Base-by-base conservation (phyloP, 805 yeast genomes). In the Groenewaldozyma tartarivorans region DNA sequence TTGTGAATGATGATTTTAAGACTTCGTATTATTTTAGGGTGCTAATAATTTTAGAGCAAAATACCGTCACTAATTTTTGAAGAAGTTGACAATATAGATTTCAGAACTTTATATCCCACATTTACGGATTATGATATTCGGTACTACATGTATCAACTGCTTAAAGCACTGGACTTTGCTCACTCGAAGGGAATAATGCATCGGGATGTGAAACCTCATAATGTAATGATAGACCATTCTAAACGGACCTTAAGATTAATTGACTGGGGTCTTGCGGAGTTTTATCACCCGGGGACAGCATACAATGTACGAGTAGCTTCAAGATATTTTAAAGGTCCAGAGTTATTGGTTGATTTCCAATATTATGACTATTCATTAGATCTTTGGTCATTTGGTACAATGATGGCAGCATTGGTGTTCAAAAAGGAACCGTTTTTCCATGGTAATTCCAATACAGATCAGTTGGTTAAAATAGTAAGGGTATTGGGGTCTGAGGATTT, bases 111-210 rank as follows among this genome's bases (percentile, higher is more conserved):
- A 49, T 88, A 87, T 61, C 94, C 95, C 20, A 77, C 79, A 40
- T 80, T 88, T 53, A 69, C 77, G 17, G 77, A 79, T 52, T 62
- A 64, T 39, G 96, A 88, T 57, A 80, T 87, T 49, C 75, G 85
- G 50, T 85, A 62, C 63, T 88, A 88, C 63, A 84, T 88, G 75
- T 77, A 70, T 49, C 92, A 87, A 63, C 67, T 88, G 49, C 69
- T 88, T 53, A 72, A 68, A 43, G 96, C 96, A 0, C 69, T 88
- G 48, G 94, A 88, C 64, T 87, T 73, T 61, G 80, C 85, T 41
- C 96, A 88, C 64, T 81, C 94, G 4, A 82, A 82, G 80, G 96
- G 96, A 29, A 85, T 88, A 49, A 86, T 86, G 81, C 96, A 86
- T 62, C 70, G 96, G 58, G 96, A 86, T 62, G 95, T 86, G 38